Evolutionary conservation across 805 yeast species (phyloP).

Genomic region (Ogataea ganodermae): DNA sequence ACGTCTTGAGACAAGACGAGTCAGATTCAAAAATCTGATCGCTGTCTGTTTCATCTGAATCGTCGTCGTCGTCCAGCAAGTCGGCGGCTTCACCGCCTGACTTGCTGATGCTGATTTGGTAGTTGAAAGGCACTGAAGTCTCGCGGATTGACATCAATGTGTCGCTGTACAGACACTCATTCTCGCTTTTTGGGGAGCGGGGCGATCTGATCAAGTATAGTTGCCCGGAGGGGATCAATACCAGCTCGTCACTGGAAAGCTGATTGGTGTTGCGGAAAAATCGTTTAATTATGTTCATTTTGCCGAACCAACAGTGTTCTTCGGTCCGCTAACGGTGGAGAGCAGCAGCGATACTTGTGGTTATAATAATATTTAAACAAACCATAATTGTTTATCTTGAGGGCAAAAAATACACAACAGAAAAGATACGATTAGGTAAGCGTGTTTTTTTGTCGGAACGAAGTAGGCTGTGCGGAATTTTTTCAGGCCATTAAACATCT

Average conservation of each 20-base stretch:
- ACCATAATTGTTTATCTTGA: conserved; percentile 2
- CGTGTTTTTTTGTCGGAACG: no score
- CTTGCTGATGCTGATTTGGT: conserved; percentile 70
- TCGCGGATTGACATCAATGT: conserved; percentile 73
- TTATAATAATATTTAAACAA: not conserved
- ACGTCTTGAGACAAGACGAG: conserved; percentile 67
- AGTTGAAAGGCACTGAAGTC: conserved; percentile 63
- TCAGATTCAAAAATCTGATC: conserved; percentile 36
- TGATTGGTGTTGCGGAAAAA: conserved; percentile 42
- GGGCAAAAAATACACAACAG: conserved; percentile 9
- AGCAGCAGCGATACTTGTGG: not conserved
- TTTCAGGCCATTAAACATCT: no score
- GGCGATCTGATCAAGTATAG: conserved; percentile 73
- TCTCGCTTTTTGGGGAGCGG: conserved; percentile 81
- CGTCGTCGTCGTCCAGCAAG: conserved; percentile 43
- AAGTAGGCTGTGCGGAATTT: no score
- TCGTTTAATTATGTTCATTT: conserved; percentile 73
- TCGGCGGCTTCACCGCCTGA: conserved; percentile 71
- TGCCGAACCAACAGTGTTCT: not conserved
- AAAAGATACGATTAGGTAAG: not conserved
- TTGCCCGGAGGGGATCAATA: conserved; percentile 76
- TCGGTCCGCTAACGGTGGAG: not conserved
- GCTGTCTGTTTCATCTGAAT: conserved; percentile 41
- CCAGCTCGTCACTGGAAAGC: conserved; percentile 55
- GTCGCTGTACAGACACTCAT: conserved; percentile 80